Percentiles rank a stretch among this genome's conserved stretches.
Conservation (phyloP, 2,329 filamentous ascomycete species). For the Alternaria triticimaculans region DNA sequence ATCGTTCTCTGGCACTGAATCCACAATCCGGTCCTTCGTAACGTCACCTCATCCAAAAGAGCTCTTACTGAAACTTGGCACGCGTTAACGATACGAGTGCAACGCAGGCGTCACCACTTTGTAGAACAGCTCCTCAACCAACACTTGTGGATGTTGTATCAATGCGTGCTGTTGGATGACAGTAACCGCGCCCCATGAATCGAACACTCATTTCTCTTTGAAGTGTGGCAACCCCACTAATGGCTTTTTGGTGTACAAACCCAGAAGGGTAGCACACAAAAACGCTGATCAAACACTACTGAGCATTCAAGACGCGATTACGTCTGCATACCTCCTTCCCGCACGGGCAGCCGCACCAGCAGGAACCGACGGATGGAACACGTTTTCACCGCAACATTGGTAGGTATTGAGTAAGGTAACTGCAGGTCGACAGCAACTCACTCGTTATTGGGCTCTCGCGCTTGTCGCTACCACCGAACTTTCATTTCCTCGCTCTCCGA, state of each 20-base stretch:
- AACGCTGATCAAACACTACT: background rate
- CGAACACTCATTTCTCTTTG: background rate
- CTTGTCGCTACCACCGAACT: background rate
- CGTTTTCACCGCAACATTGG: constrained; percentile 5
- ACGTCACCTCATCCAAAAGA: background rate
- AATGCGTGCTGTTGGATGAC: constrained; percentile 15
- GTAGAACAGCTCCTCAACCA: background rate
- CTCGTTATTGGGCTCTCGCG: background rate
- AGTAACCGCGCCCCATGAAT: constrained; percentile 7
- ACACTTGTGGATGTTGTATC: constrained; percentile 1
- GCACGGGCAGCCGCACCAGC: background rate
- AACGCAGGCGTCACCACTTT: constrained; percentile 10
- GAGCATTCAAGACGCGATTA: background rate
- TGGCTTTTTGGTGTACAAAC: background rate
- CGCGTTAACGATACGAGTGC: constrained; percentile 7
- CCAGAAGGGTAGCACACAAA: background rate
- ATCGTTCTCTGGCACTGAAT: background rate
- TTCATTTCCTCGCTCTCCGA: background rate
- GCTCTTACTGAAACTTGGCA: background rate
- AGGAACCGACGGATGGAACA: background rate
- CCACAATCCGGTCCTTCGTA: constrained; percentile 2
- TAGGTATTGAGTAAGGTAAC: background rate
- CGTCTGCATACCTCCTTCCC: background rate
- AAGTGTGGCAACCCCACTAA: background rate
- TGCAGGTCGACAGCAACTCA: background rate